Evolutionary conservation across 257 asterid species (phyloP).

Genomic region (Scutellaria minor): DNA sequence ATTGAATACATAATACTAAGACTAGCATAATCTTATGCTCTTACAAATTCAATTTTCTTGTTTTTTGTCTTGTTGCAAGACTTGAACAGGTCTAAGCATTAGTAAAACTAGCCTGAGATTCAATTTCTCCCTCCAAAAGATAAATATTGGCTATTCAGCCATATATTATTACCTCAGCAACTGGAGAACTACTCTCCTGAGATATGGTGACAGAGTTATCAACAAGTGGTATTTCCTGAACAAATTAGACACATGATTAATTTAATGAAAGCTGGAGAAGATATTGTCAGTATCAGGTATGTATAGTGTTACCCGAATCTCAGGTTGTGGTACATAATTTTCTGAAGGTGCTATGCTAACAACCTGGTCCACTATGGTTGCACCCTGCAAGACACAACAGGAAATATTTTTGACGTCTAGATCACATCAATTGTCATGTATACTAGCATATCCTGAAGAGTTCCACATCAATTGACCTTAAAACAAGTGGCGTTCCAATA

Average conservation of each 20-base stretch:
- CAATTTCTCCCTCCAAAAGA: conserved; percentile 3
- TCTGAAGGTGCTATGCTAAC: conserved; percentile 65
- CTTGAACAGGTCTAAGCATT: neutral
- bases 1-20: conserved; percentile 15
- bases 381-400: conserved; percentile 59
- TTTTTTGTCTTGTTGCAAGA: neutral
- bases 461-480: conserved; percentile 12
- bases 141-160: neutral
- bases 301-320: conserved; percentile 47
- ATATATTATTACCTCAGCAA: conserved; percentile 57
- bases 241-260: conserved; percentile 23
- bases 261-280: conserved; percentile 22
- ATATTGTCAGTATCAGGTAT: neutral
- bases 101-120: neutral
- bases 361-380: conserved; percentile 81
- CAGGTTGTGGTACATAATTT: conserved; percentile 59
- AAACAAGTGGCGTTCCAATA: conserved; percentile 14
- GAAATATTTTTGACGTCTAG: conserved; percentile 8
- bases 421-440: conserved; percentile 11
- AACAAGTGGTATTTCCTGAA: conserved; percentile 47
- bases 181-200: conserved; percentile 45
- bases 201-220: conserved; percentile 41
- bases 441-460: conserved; percentile 19
- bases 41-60: neutral
- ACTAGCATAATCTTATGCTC: neutral